These are phyloP conservation scores for Carallia brachiata DNA, from an alignment of 345 rosid species.

Conservation along the genomic window DNA sequence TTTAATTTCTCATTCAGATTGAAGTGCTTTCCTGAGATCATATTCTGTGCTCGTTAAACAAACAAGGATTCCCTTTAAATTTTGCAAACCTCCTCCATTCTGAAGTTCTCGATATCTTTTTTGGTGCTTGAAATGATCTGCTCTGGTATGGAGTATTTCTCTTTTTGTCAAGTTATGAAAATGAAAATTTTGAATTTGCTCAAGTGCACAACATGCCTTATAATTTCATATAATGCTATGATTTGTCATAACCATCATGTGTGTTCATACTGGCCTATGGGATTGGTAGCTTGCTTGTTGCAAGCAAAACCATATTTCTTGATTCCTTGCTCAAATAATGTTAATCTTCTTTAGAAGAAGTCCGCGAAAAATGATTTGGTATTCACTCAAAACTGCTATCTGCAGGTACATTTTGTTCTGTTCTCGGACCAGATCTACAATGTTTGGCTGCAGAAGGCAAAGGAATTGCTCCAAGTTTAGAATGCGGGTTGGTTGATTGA, in stretches of 20 bases:
- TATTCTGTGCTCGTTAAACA: too few relatives aligned
- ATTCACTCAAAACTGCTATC: slow-evolving; percentile 1
- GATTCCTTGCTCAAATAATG: background rate
- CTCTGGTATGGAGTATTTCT: background rate
- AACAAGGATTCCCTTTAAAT: too few relatives aligned
- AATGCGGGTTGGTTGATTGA: too few relatives aligned
- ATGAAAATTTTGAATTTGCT: background rate
- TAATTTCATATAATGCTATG: too few relatives aligned
- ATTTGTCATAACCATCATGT: background rate
- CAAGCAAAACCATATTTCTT: background rate
- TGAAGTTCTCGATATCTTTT: background rate
- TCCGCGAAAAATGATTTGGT: background rate
- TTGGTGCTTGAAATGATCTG: background rate
- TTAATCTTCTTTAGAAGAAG: background rate
- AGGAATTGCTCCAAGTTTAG: slow-evolving; percentile 38
- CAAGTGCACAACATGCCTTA: too few relatives aligned
- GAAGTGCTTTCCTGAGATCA: too few relatives aligned
- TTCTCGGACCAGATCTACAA: slow-evolving; percentile 53
- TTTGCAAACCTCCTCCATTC: background rate
- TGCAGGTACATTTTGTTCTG: slow-evolving; percentile 80
- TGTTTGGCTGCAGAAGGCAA: slow-evolving; percentile 70
- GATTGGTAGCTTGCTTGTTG: background rate
- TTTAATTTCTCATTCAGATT: too few relatives aligned
- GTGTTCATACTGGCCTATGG: background rate
- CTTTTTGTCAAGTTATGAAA: background rate